phyloP scores from a whole-genome alignment of 1,284 basidiomycete genomes.

The Xanthoconium separans region DNA sequence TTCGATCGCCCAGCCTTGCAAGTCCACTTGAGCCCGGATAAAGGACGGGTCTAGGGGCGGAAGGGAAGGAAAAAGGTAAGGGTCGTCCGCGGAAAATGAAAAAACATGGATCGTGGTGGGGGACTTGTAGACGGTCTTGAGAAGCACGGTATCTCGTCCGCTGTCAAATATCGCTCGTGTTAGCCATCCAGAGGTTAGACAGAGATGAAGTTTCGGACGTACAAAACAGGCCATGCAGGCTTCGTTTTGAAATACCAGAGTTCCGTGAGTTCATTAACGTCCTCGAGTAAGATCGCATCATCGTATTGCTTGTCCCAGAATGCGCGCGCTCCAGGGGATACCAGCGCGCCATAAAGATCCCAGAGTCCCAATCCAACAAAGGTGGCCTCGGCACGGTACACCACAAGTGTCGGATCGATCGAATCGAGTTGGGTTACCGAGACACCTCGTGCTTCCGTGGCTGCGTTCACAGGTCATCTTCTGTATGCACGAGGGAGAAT shows the following conservation, averaged over 20 bases:
- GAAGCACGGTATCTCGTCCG: slow-evolving; percentile 85
- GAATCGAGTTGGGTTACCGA: slow-evolving; percentile 95
- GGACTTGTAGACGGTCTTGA: slow-evolving; percentile 97
- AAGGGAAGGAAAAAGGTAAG: slow-evolving; percentile 79
- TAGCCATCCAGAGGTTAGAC: slow-evolving; percentile 3
- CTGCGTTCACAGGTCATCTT: slow-evolving; percentile 35
- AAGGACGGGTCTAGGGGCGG: slow-evolving; percentile 71
- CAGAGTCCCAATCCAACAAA: slow-evolving; percentile 96
- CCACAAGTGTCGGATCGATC: slow-evolving; percentile 95
- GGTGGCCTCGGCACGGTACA: slow-evolving; percentile 95
- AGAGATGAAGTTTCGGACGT: slow-evolving; percentile 32
- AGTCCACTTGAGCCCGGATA: slow-evolving; percentile 92
- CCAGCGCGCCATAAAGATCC: slow-evolving; percentile 92
- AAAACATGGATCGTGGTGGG: slow-evolving; percentile 95
- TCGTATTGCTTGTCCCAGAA: slow-evolving; percentile 94
- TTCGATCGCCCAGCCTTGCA: slow-evolving; percentile 98
- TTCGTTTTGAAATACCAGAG: slow-evolving; percentile 90
- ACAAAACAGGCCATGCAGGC: slow-evolving; percentile 91
- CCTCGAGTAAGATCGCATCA: slow-evolving; percentile 82
- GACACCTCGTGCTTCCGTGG: slow-evolving; percentile 85
- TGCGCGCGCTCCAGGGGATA: slow-evolving; percentile 76
- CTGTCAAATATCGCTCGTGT: slow-evolving; percentile 40
- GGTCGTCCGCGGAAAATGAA: slow-evolving; percentile 91
- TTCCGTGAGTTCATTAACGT: slow-evolving; percentile 90
- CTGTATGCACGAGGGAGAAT: not conserved